Percentiles rank a stretch among this genome's conserved stretches.
phyloP scores from a whole-genome alignment of 2,329 filamentous ascomycete species.

The Cercospora zeina region DNA sequence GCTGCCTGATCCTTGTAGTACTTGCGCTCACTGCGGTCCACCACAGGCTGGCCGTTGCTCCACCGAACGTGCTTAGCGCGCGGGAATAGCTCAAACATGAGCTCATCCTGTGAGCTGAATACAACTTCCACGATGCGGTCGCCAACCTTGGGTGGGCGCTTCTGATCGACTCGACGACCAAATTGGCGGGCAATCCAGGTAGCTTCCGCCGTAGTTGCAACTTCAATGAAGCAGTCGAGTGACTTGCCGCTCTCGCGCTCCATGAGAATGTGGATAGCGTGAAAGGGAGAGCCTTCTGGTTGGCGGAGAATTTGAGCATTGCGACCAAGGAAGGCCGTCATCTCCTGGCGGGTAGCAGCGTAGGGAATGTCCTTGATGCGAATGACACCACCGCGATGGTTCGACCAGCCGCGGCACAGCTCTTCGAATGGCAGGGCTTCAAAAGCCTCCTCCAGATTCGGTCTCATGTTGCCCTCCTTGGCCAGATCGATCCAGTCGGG shows the following conservation, averaged over 20 bases:
- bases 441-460: slow-evolving; percentile 34
- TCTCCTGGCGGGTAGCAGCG: slow-evolving; percentile 51
- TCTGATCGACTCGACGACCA: slow-evolving; percentile 41
- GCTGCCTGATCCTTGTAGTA: slow-evolving; percentile 51
- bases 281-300: slow-evolving; percentile 47
- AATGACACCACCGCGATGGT: slow-evolving; percentile 37
- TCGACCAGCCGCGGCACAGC: slow-evolving; percentile 39
- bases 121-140: slow-evolving; percentile 51
- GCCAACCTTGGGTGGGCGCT: slow-evolving; percentile 49
- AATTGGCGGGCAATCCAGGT: slow-evolving; percentile 42
- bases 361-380: slow-evolving; percentile 52
- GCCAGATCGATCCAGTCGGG: slow-evolving; percentile 28
- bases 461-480: slow-evolving; percentile 28
- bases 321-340: slow-evolving; percentile 51
- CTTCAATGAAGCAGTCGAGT: slow-evolving; percentile 56
- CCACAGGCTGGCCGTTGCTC: slow-evolving; percentile 42
- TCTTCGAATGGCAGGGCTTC: slow-evolving; percentile 37
- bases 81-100: slow-evolving; percentile 56
- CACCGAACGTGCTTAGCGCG: slow-evolving; percentile 54
- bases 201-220: slow-evolving; percentile 45
- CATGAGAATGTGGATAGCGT: slow-evolving; percentile 59
- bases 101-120: slow-evolving; percentile 50
- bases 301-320: slow-evolving; percentile 49
- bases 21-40: slow-evolving; percentile 42
- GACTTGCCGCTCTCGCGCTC: slow-evolving; percentile 59